Evolutionary conservation across 2,329 filamentous ascomycete species (phyloP).

Genomic region (Colletotrichum sp.): DNA sequence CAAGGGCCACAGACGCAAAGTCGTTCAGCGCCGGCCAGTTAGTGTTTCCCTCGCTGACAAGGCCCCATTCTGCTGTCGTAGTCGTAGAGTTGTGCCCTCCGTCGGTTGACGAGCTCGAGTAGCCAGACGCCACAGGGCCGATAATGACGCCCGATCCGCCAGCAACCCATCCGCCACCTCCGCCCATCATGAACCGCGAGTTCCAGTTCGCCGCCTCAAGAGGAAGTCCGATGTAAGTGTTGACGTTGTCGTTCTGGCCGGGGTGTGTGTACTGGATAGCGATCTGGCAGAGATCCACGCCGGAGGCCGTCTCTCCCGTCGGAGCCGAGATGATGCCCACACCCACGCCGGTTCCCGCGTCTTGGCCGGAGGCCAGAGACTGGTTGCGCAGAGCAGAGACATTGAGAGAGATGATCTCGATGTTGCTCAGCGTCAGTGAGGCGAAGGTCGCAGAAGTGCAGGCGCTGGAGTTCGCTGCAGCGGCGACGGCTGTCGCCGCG

Average conservation of each 20-base stretch:
- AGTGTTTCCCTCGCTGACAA: not conserved
- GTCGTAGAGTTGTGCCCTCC: not conserved
- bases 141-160: not conserved
- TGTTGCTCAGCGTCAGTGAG: not conserved
- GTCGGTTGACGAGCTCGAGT: not conserved
- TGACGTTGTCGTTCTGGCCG: conserved; percentile 13
- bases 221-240: conserved; percentile 20
- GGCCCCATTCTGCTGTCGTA: not conserved
- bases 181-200: conserved; percentile 17
- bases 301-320: not conserved
- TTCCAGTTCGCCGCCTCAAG: conserved; percentile 23
- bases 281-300: conserved; percentile 20
- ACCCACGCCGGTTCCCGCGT: not conserved
- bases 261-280: conserved; percentile 19
- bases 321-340: not conserved
- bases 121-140: not conserved
- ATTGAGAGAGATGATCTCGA: not conserved
- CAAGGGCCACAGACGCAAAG: not conserved
- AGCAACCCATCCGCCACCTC: conserved; percentile 21
- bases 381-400: not conserved
- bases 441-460: not conserved
- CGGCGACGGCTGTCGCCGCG: not conserved
- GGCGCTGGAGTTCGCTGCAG: not conserved
- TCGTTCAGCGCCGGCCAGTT: not conserved
- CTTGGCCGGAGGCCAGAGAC: not conserved